Evolutionary conservation across 768 basidiomycete genomes (phyloP).

Genomic region (Phaeolepiota aurea): DNA sequence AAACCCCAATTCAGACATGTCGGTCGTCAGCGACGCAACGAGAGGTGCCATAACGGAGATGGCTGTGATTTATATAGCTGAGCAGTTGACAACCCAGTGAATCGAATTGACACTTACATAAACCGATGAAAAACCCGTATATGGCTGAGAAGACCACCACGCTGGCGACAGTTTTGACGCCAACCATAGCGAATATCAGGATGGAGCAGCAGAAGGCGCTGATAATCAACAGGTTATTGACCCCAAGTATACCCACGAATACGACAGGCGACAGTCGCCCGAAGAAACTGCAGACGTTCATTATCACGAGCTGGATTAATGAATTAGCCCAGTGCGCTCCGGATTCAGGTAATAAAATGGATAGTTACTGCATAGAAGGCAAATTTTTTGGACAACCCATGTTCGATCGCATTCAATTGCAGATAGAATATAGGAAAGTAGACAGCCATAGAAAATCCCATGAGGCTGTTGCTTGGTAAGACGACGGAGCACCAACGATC

Average conservation of each 20-base stretch:
- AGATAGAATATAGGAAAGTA: constrained; percentile 29
- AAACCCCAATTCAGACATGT: constrained; percentile 1
- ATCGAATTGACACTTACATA: constrained; percentile 8
- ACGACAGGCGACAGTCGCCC: constrained; percentile 12
- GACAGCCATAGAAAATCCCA: constrained; percentile 14
- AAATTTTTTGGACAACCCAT: constrained; percentile 21
- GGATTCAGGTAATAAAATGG: not conserved
- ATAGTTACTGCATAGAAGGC: constrained; percentile 16
- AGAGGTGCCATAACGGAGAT: constrained; percentile 1
- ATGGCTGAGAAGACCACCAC: constrained; percentile 27
- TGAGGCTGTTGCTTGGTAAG: not conserved
- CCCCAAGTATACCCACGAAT: constrained; percentile 8
- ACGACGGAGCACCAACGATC: too few species aligned
- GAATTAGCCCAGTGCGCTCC: not conserved
- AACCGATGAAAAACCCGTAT: constrained; percentile 26
- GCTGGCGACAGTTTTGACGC: constrained; percentile 17
- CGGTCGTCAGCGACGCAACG: not conserved
- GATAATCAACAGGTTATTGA: constrained; percentile 9
- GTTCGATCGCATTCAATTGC: constrained; percentile 25
- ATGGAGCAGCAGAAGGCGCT: constrained; percentile 7
- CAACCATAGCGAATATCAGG: constrained; percentile 27
- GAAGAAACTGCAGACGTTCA: constrained; percentile 12
- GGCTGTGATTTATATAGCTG: not conserved
- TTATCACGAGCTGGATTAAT: constrained; percentile 11
- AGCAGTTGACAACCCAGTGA: not conserved